phyloP scores from a whole-genome alignment of 768 basidiomycete species.

The Gloeostereum incarnatum region DNA sequence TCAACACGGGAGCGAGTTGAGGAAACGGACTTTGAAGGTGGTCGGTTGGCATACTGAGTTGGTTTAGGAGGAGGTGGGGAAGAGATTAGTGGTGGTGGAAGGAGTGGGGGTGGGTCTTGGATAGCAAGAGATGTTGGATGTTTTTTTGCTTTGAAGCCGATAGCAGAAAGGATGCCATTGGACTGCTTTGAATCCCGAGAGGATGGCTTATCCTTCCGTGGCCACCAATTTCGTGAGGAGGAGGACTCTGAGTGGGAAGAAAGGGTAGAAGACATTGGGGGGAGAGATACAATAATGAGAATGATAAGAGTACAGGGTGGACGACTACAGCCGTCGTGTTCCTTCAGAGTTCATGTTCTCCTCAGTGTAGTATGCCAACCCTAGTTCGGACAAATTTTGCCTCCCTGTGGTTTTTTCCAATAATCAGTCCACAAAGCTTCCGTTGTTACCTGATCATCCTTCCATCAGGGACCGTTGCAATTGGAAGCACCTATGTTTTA shows the following conservation, averaged over 20 bases:
- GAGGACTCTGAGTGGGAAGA: slow-evolving; percentile 21
- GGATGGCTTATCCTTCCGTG: no score
- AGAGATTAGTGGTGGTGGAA: slow-evolving; percentile 6
- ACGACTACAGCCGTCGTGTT: no score
- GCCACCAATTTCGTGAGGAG: slow-evolving; percentile 39
- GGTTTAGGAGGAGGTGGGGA: slow-evolving; percentile 11
- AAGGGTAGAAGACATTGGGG: slow-evolving; percentile 23
- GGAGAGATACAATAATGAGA: slow-evolving; percentile 12
- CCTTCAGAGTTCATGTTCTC: no score
- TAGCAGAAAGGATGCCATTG: slow-evolving; percentile 40
- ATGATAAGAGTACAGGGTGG: slow-evolving; percentile 9
- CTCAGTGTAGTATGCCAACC: no score
- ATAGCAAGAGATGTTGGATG: slow-evolving; percentile 40
- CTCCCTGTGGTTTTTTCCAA: no score
- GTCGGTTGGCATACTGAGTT: slow-evolving; percentile 20
- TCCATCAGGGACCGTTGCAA: no score
- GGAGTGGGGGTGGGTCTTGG: slow-evolving; percentile 31
- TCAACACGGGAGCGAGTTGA: slow-evolving; percentile 48
- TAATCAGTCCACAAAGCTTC: no score
- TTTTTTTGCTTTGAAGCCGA: slow-evolving; percentile 60
- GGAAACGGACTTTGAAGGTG: slow-evolving; percentile 46
- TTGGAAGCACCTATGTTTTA: no score
- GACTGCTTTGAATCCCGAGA: slow-evolving; percentile 14
- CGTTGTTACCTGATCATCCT: no score
- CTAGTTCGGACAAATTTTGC: no score